phyloP scores from a whole-genome alignment of 1,284 basidiomycete genomes.

The Austropuccinia psidii region DNA sequence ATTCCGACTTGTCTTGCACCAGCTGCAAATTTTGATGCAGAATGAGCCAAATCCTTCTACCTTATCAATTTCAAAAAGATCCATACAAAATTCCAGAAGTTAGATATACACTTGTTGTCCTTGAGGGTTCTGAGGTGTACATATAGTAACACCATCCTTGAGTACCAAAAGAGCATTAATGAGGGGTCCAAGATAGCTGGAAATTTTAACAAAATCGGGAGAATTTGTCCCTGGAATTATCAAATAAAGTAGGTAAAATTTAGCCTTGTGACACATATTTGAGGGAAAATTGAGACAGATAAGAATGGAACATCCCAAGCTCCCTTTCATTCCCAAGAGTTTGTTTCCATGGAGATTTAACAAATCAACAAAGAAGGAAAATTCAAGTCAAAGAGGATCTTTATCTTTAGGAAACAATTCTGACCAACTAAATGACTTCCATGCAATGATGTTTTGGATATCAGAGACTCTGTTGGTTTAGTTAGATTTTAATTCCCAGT shows the following conservation, averaged over 20 bases:
- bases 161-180: neutral
- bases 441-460: slow-evolving; percentile 2
- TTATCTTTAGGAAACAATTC: no score
- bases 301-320: neutral
- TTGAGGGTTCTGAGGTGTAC: neutral
- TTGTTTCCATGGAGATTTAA: slow-evolving; percentile 19
- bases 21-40: neutral
- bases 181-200: neutral
- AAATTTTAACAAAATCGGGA: slow-evolving; percentile 1
- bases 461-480: neutral
- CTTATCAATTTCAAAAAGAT: slow-evolving; percentile 16
- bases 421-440: neutral
- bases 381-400: neutral
- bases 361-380: slow-evolving; percentile 15
- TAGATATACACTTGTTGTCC: neutral
- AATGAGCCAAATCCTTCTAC: slow-evolving; percentile 14
- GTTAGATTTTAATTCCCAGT: neutral
- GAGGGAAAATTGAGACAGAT: slow-evolving; percentile 6
- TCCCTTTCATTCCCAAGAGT: neutral
- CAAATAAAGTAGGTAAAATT: neutral
- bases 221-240: neutral
- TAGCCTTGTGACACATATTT: neutral
- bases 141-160: neutral
- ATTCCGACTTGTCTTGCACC: neutral
- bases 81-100: neutral